These are phyloP conservation scores for Starmerella roubikii DNA, from an alignment of 805 yeast genomes.

Conservation along the genomic window DNA sequence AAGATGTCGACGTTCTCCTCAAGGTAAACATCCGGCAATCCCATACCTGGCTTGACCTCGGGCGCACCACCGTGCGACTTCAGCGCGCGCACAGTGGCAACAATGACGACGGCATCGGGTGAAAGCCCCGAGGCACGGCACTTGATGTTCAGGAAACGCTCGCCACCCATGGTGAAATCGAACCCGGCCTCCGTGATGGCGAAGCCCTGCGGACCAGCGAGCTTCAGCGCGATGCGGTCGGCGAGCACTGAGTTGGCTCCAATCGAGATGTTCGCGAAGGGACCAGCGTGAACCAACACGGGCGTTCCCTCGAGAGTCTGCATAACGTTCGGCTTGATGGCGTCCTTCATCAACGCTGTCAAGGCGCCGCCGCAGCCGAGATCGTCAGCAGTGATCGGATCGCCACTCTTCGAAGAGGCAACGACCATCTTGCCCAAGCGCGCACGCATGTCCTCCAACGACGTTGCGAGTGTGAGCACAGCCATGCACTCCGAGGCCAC, in stretches of 20 bases:
- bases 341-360: slow-evolving; percentile 88
- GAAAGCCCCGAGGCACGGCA: slow-evolving; percentile 79
- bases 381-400: slow-evolving; percentile 86
- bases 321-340: slow-evolving; percentile 92
- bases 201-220: slow-evolving; percentile 71
- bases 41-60: slow-evolving; percentile 85
- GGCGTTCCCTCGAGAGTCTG: slow-evolving; percentile 97
- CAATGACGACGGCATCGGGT: slow-evolving; percentile 86
- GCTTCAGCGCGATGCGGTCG: slow-evolving; percentile 80
- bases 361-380: slow-evolving; percentile 92
- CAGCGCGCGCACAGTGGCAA: slow-evolving; percentile 93
- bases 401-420: slow-evolving; percentile 61
- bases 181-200: slow-evolving; percentile 97
- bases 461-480: slow-evolving; percentile 68
- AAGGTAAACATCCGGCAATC: slow-evolving; percentile 68
- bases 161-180: slow-evolving; percentile 99
- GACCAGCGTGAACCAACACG: slow-evolving; percentile 95
- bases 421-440: slow-evolving; percentile 84
- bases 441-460: slow-evolving; percentile 68
- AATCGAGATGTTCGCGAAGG: slow-evolving; percentile 92
- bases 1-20: slow-evolving; percentile 71
- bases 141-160: slow-evolving; percentile 88
- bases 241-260: slow-evolving; percentile 94
- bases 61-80: slow-evolving; percentile 97
- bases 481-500: slow-evolving; percentile 98